These are phyloP conservation scores for Polytrichum commune DNA, from an alignment of 225 moss, liverwort and hornwort genomes.

Conservation along the genomic window DNA sequence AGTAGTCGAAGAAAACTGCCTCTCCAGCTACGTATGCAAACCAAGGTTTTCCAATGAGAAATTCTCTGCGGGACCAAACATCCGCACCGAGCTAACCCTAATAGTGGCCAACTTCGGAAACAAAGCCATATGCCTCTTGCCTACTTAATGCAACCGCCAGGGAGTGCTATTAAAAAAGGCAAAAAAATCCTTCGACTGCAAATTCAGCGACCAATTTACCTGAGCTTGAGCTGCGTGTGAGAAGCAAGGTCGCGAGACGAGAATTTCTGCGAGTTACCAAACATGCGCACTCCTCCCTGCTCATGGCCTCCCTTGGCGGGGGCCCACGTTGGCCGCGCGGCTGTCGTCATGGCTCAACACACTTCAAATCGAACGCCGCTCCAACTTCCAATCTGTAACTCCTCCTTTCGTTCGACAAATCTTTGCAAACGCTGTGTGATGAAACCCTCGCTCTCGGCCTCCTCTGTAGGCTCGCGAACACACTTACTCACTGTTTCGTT, in stretches of 20 bases:
- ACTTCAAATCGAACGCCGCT: not conserved
- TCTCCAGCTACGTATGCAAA: too few relatives aligned
- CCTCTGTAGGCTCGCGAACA: not conserved
- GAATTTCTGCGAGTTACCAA: conserved; percentile 89
- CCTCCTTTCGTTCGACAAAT: not conserved
- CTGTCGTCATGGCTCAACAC: conserved; percentile 73
- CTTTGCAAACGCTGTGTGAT: not conserved
- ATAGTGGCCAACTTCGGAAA: not conserved
- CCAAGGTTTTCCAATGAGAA: too few relatives aligned
- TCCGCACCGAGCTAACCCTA: not conserved
- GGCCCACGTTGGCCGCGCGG: conserved; percentile 97
- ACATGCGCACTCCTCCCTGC: conserved; percentile 99
- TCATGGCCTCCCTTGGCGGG: conserved; percentile 97
- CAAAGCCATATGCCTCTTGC: not conserved
- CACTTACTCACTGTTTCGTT: too few relatives aligned
- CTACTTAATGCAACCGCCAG: too few relatives aligned
- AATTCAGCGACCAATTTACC: conserved; percentile 22
- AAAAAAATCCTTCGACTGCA: too few relatives aligned
- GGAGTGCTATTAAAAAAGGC: too few relatives aligned
- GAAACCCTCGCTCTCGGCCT: not conserved
- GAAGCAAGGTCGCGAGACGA: conserved; percentile 98
- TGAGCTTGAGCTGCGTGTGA: conserved; percentile 81
- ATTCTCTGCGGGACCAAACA: not conserved
- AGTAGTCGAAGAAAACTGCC: too few relatives aligned
- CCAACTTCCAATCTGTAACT: not conserved